These are phyloP conservation scores for Schizosaccharomyces lindneri DNA, from an alignment of 805 yeast species.

Conservation along the genomic window DNA sequence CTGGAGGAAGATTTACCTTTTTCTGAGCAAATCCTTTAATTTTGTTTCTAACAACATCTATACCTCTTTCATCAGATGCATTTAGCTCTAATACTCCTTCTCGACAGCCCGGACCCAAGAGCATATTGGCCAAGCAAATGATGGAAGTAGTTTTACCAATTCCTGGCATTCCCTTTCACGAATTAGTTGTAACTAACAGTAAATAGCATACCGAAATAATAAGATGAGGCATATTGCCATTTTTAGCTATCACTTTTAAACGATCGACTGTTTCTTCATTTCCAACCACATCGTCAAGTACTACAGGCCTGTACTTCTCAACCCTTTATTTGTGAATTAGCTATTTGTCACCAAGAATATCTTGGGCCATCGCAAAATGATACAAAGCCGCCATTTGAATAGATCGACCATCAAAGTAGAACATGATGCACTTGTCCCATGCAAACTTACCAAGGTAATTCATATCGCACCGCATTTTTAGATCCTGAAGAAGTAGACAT, in stretches of 20 bases:
- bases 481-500: background rate
- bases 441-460: background rate
- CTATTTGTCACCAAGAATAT: too few relatives aligned
- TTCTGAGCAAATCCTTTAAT: constrained; percentile 93
- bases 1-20: constrained; percentile 63
- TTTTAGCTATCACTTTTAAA: constrained; percentile 56
- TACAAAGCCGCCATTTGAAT: background rate
- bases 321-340: constrained; percentile 25
- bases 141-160: constrained; percentile 92
- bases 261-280: constrained; percentile 75
- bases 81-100: constrained; percentile 82
- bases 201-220: constrained; percentile 35
- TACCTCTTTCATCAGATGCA: constrained; percentile 93
- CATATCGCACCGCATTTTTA: background rate
- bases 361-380: too few relatives aligned
- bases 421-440: background rate
- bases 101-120: constrained; percentile 39
- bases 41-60: constrained; percentile 79
- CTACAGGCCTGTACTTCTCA: constrained; percentile 79
- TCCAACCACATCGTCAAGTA: constrained; percentile 70
- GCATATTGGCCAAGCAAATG: constrained; percentile 64
- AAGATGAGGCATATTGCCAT: constrained; percentile 93
- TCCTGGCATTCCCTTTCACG: constrained; percentile 53
- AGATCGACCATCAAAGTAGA: background rate
- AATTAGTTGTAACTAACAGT: background rate